Evolutionary conservation across 345 rosid species (phyloP), one percentile per base, ranked within the genome.

Genomic region (Rhodamnia rubescens): DNA sequence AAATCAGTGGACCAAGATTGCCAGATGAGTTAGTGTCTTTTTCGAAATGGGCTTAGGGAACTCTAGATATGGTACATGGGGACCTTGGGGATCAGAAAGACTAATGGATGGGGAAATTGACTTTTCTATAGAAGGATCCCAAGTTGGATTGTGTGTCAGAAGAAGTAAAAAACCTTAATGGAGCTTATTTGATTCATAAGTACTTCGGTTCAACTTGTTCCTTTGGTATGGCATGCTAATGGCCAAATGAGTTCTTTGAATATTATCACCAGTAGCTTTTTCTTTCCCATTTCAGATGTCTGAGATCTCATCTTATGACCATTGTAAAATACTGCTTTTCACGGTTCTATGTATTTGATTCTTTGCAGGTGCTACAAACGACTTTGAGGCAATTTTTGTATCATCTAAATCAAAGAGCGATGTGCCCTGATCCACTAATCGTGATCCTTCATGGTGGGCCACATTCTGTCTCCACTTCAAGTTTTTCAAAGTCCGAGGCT

Each of bases 361-460:
- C 78, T 32, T 88, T 56, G 40, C 92, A 97, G 99, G 99, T 74
- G 95, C 97, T 84, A 84, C 88, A 36, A 95, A 91, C 44, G 95
- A 98, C 86, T 88, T 90, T 88, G 99, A 97, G 89, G 95, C 95
- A 74, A 94, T 97, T 88, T 92, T 89, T 50, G 95, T 97, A 56
- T 92, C 98, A 10, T 93, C 95, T 20, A 92, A 89, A 32, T 74
- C 90, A 56, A 89, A 85, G 84, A 88, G 84, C 3, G 90, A 85
- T 84, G 85, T 82, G 56, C 87, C 87, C 87, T 84, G 92, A 93
- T 89, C 99, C 99, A 1, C 86, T 97, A 53, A 92, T 94, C 83
- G 96, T 90, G 51, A 85, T 93, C 69, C 95, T 96, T 85, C 99
- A 97, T 84, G 99, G 99, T 81, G 99, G 99, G 50, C 99, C 99